These are phyloP conservation scores for Silene vulgaris DNA, from an alignment of 179 eudicot species.

Conservation along the genomic window DNA sequence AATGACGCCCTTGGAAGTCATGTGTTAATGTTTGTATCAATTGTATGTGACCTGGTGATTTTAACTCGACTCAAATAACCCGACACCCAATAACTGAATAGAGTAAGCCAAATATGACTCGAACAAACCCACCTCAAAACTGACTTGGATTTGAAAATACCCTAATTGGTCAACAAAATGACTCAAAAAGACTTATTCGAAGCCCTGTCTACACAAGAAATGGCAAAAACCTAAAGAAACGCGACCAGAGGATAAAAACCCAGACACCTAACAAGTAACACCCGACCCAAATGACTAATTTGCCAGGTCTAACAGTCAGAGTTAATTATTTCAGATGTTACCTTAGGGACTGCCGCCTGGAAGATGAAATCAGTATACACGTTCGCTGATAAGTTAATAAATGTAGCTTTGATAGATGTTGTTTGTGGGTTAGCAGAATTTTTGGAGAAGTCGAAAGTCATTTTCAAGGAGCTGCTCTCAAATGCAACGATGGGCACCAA, in stretches of 20 bases:
- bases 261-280: too few species aligned
- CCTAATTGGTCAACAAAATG: background rate
- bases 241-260: too few species aligned
- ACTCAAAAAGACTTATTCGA: background rate
- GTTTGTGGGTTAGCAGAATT: constrained; percentile 60
- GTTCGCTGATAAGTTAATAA: constrained; percentile 57
- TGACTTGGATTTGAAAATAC: background rate
- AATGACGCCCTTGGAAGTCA: too few species aligned
- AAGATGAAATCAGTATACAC: constrained; percentile 65
- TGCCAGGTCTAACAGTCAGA: too few species aligned
- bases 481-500: constrained; percentile 70
- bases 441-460: constrained; percentile 73
- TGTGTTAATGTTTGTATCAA: too few species aligned
- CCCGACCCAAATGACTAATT: too few species aligned
- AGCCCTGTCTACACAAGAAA: too few species aligned
- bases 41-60: background rate
- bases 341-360: constrained; percentile 99
- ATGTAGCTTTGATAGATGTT: constrained; percentile 66
- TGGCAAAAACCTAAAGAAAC: too few species aligned
- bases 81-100: background rate
- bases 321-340: constrained; percentile 25
- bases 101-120: too few species aligned
- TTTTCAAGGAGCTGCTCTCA: constrained; percentile 75
- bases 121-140: too few species aligned
- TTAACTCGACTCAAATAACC: background rate